Evolutionary conservation across 1,284 basidiomycete species (phyloP), one percentile per base, ranked within the genome.

Genomic region (Phellopilus nigrolimitatus): DNA sequence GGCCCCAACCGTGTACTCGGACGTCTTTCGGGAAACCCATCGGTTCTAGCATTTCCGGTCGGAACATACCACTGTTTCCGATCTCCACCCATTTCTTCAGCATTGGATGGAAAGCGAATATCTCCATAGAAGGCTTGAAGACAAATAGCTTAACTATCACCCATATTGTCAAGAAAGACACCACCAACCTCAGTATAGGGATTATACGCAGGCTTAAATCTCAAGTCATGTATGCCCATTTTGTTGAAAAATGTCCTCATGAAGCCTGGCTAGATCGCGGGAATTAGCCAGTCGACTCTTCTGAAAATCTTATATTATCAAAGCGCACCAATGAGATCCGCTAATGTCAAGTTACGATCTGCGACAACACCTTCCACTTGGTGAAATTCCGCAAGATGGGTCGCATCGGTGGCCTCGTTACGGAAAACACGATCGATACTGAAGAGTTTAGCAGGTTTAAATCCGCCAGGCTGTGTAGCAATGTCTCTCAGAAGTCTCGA

Each of bases 351-450:
- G 56, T 87, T 83, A 60, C 87, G 83, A 71, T 99, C 97, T 12
- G 97, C 97, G 12, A 99, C 94, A 41, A 99, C 95, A 54, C 97
- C 97, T 70, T 99, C 97, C 10, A 99, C 97, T 71, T 99, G 97
- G 67, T 99, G 95, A 77, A 99, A 99, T 71, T 99, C 97, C 15
- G 97, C 97, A 56, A 99, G 66, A 74, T 99, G 97, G n/a, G 97
- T 99, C 31, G 95, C 95, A 69, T 99, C 97, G 73, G 94, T 93
- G 0, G 97, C 93, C 71, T 99, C 97, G 64, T 99, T 99, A 65
- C 97, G 80, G 84, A 99, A 99, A 15, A 99, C 97, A 48, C 97
- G 79, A 69, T 99, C 97, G 62, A 99, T 98, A 60, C 90, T 94
- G 80, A 97, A 99, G 58, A 99, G 70, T 68, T 99, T 99, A 40